Evolutionary conservation across 495 filamentous ascomycete genomes (phyloP).

Genomic region (Aspergillus nanangensis): DNA sequence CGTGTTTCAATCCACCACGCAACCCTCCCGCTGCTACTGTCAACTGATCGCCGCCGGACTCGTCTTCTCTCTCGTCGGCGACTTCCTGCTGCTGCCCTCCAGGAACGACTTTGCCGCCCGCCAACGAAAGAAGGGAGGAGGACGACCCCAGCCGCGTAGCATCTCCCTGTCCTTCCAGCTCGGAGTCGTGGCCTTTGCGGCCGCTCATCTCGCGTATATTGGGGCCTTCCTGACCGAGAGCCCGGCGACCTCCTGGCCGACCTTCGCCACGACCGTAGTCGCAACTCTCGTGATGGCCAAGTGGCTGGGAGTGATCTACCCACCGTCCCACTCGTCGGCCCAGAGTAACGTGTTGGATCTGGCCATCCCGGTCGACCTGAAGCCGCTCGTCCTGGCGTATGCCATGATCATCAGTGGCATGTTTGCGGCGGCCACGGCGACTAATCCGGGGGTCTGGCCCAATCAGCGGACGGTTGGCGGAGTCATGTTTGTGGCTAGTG

Average conservation of each 20-base stretch:
- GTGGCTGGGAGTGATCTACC: constrained; percentile 16
- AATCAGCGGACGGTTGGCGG: constrained; percentile 4
- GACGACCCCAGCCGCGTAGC: constrained; percentile 5
- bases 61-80: constrained; percentile 10
- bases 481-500: constrained; percentile 10
- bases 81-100: constrained; percentile 16
- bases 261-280: constrained; percentile 9
- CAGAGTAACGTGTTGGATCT: constrained; percentile 11
- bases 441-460: background rate
- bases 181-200: constrained; percentile 19
- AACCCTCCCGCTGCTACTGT: constrained; percentile 6
- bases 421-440: constrained; percentile 16
- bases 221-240: constrained; percentile 14
- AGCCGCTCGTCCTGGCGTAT: constrained; percentile 12
- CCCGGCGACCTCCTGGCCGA: constrained; percentile 2
- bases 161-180: constrained; percentile 19
- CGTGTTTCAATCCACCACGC: constrained; percentile 10
- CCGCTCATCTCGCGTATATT: constrained; percentile 19
- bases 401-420: constrained; percentile 13
- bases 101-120: constrained; percentile 11
- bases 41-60: background rate
- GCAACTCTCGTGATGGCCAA: constrained; percentile 7
- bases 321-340: constrained; percentile 6
- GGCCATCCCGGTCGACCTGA: constrained; percentile 11
- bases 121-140: background rate